A percentile compares a stretch with the other conserved stretches of the same genome.
phyloP scores from a whole-genome alignment of 805 yeast species.

The Isabelozyma pseudorhagii region DNA sequence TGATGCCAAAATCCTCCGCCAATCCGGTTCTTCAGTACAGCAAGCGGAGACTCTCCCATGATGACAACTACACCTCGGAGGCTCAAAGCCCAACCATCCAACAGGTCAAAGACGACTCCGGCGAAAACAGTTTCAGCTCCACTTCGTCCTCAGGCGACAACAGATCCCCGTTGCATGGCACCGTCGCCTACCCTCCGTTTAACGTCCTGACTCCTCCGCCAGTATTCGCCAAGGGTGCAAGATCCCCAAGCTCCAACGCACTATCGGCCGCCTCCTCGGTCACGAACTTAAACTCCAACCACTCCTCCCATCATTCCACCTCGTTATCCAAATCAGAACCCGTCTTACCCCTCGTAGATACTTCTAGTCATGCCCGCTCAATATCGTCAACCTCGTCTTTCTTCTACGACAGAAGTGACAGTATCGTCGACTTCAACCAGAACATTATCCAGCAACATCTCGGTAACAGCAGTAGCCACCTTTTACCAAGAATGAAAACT shows the following conservation, averaged over 20 bases:
- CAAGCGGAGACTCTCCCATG: neutral
- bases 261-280: conserved; percentile 33
- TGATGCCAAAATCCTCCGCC: neutral
- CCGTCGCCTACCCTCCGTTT: conserved; percentile 16
- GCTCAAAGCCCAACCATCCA: neutral
- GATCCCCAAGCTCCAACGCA: conserved; percentile 27
- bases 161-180: neutral
- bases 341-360: conserved; percentile 5
- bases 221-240: conserved; percentile 15
- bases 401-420: conserved; percentile 29
- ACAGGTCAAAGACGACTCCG: neutral
- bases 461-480: conserved; percentile 46
- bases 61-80: neutral
- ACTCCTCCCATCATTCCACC: neutral
- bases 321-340: conserved; percentile 23
- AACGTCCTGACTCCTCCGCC: conserved; percentile 26
- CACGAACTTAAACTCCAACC: conserved; percentile 26
- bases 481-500: conserved; percentile 77
- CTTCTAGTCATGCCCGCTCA: conserved; percentile 27
- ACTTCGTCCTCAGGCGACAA: neutral
- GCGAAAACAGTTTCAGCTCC: neutral
- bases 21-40: neutral
- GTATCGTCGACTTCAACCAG: conserved; percentile 51
- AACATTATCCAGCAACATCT: conserved; percentile 49
- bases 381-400: conserved; percentile 38